Percentiles rank a stretch among this genome's conserved stretches.
Conservation (phyloP, 2,329 filamentous ascomycete genomes). For the Penicillium thymicola region DNA sequence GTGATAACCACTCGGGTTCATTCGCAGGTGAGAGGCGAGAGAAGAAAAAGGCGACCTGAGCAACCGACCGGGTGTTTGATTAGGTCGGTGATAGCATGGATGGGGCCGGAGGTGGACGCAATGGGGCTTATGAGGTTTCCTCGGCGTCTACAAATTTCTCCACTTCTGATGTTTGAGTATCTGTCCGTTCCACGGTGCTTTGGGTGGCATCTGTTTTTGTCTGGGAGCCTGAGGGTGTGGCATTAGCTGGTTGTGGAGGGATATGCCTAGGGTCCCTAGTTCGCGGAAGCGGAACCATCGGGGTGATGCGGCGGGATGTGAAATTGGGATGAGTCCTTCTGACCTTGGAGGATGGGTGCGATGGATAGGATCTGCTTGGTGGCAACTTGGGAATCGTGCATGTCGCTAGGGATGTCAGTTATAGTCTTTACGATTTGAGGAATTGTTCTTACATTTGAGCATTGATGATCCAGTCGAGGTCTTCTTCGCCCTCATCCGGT, state of each 20-base stretch:
- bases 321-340: conserved; percentile 57
- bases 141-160: conserved; percentile 47
- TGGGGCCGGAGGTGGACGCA: not conserved
- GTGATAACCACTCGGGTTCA: not conserved
- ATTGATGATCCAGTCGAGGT: conserved; percentile 92
- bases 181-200: conserved; percentile 32
- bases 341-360: conserved; percentile 77
- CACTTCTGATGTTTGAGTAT: conserved; percentile 39
- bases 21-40: not conserved
- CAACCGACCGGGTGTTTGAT: not conserved
- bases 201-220: conserved; percentile 3
- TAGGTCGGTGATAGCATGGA: not conserved
- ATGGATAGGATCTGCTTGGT: conserved; percentile 81
- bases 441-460: conserved; percentile 66
- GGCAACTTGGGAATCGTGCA: conserved; percentile 64
- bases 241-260: conserved; percentile 18
- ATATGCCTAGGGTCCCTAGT: conserved; percentile 8
- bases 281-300: not conserved
- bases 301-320: conserved; percentile 52
- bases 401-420: conserved; percentile 51
- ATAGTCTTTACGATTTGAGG: not conserved
- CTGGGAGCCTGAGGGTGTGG: conserved; percentile 11
- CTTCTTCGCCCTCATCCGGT: conserved; percentile 76
- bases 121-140: conserved; percentile 21
- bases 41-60: not conserved